phyloP scores from a whole-genome alignment of 2,329 filamentous ascomycete species.

The Pseudophaeomoniella oleicola region DNA sequence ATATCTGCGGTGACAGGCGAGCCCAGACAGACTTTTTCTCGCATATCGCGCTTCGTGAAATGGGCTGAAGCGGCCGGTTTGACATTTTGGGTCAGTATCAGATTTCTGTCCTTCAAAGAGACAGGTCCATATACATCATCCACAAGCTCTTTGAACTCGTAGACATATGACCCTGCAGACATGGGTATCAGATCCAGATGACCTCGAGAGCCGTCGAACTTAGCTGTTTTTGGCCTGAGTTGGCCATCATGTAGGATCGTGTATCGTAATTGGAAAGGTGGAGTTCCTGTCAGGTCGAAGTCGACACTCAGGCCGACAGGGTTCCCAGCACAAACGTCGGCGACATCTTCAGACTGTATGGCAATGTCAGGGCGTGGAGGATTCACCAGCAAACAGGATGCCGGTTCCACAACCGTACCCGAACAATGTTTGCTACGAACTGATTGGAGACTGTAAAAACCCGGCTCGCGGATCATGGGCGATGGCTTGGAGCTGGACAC shows the following conservation, averaged over 20 bases:
- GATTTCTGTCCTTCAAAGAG: constrained; percentile 44
- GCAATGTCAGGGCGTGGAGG: constrained; percentile 71
- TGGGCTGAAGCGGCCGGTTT: constrained; percentile 77
- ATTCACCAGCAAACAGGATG: constrained; percentile 84
- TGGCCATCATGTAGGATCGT: constrained; percentile 49
- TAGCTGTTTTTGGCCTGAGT: constrained; percentile 38
- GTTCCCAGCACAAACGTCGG: constrained; percentile 89
- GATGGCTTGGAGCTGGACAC: constrained; percentile 28
- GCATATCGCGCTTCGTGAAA: constrained; percentile 41
- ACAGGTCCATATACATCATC: constrained; percentile 67
- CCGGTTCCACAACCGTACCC: constrained; percentile 83
- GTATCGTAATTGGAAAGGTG: constrained; percentile 76
- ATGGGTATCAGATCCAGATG: constrained; percentile 74
- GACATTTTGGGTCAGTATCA: constrained; percentile 71
- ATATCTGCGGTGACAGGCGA: constrained; percentile 64
- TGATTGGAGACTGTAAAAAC: constrained; percentile 72
- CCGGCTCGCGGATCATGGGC: constrained; percentile 58
- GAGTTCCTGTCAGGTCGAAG: constrained; percentile 79
- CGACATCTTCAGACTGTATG: constrained; percentile 64
- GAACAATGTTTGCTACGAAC: constrained; percentile 68
- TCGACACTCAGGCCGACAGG: constrained; percentile 82
- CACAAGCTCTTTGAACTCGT: constrained; percentile 66
- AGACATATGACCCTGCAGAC: constrained; percentile 72
- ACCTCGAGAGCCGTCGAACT: constrained; percentile 57
- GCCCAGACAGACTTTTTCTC: constrained; percentile 64